Evolutionary conservation across 2,329 filamentous ascomycete species (phyloP), one percentile per base, ranked within the genome.

Genomic region (Colletotrichum incanum): DNA sequence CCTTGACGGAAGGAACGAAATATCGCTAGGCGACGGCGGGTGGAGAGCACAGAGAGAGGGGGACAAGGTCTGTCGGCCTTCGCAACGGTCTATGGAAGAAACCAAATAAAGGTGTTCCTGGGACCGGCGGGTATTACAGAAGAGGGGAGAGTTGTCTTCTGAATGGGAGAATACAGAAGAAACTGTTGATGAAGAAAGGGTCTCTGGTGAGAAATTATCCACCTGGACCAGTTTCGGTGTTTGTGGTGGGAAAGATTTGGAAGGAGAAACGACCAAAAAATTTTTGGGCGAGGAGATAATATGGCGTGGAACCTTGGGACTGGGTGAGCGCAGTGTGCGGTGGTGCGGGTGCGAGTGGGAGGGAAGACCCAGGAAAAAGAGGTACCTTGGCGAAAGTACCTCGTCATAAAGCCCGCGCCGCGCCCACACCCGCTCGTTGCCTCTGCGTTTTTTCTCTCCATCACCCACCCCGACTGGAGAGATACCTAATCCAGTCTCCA

Each of bases 71-170:
- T 63, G 65, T 72, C 59, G n/a, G 58, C 52, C 69, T 72, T 63
- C 52, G 69, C 58, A 58, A 20, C 59, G 52, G 69, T 67, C 58
- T 59, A 5, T 52, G 59, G 59, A 70, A 68, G 64, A 62, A 68
- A 65, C 69, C 68, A 63, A 43, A 59, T 61, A 71, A 62, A 71
- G 54, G 67, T 71, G 56, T 73, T 69, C 55, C 61, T 61, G 20
- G 18, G 39, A 71, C 55, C 67, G 45, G 50, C 34, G 34, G 47
- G 49, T 54, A 71, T 74, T 71, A 63, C 47, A 62, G 70, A 66
- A 55, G 74, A 74, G 70, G 72, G 70, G 73, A 76, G 74, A 76
- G 74, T 63, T 58, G 58, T 76, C 75, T 75, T 76, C 74, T 72
- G 75, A 66, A 68, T 63, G 65, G 47, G 49, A 73, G 71, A 65